Evolutionary conservation across 1,139 yeast species (phyloP).

Genomic region (Taphrina confusa): DNA sequence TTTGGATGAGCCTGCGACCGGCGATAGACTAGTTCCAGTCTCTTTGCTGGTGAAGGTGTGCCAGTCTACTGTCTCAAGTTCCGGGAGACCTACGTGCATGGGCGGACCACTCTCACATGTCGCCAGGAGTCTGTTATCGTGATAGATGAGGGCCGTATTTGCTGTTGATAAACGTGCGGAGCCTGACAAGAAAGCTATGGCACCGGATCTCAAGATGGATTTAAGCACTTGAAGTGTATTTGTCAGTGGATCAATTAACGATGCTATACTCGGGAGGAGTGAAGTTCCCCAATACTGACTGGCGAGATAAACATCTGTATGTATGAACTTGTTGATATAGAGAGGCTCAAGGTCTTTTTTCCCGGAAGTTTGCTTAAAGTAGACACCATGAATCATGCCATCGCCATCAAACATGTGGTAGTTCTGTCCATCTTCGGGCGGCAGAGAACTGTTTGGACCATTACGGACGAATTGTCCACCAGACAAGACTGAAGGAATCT

Average conservation of each 20-base stretch:
- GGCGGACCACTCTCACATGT: conserved; percentile 35
- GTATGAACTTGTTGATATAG: conserved; percentile 32
- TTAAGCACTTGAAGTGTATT: conserved; percentile 1
- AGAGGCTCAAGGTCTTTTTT: conserved; percentile 8
- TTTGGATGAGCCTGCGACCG: conserved; percentile 20
- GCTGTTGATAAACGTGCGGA: conserved; percentile 32
- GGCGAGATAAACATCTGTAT: conserved; percentile 31
- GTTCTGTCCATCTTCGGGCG: conserved; percentile 29
- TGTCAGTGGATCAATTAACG: conserved; percentile 33
- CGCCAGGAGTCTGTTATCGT: conserved; percentile 31
- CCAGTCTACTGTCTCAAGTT: conserved; percentile 33
- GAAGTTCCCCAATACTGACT: conserved; percentile 22
- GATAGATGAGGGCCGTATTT: conserved; percentile 31
- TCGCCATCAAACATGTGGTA: conserved; percentile 36
- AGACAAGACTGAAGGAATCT: conserved; percentile 11
- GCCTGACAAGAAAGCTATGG: conserved; percentile 28
- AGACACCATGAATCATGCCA: conserved; percentile 36
- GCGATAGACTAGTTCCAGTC: conserved; percentile 7
- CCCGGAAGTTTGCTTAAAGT: conserved; percentile 1
- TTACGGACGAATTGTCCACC: conserved; percentile 36
- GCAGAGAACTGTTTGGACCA: conserved; percentile 33
- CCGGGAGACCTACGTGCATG: conserved; percentile 29
- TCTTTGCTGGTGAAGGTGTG: conserved; percentile 19
- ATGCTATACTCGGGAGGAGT: conserved; percentile 31
- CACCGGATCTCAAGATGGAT: conserved; percentile 27